These are phyloP conservation scores for Harringtonia aguacate DNA, from an alignment of 2,329 filamentous ascomycete genomes.

Conservation along the genomic window DNA sequence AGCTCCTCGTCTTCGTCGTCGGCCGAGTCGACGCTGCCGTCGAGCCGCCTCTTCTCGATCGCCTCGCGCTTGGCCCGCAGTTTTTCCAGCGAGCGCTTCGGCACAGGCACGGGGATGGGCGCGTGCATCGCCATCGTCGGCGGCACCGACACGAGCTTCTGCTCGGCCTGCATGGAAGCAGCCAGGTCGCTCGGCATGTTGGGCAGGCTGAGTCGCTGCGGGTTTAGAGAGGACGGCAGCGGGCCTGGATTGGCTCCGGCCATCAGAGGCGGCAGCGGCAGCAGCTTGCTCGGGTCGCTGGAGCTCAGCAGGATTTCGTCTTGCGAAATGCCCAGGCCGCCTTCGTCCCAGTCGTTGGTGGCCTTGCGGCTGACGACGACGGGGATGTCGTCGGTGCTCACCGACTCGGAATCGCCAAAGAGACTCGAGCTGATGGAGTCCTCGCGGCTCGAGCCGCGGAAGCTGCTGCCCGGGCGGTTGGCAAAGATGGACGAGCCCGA, in stretches of 20 bases:
- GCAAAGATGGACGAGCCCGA: slow-evolving; percentile 65
- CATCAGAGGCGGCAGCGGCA: neutral
- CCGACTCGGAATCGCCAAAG: slow-evolving; percentile 76
- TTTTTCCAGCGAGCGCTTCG: slow-evolving; percentile 61
- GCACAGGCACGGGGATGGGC: slow-evolving; percentile 28
- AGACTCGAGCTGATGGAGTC: slow-evolving; percentile 84
- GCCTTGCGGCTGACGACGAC: slow-evolving; percentile 62
- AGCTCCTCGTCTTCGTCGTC: slow-evolving; percentile 94
- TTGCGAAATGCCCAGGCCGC: slow-evolving; percentile 68
- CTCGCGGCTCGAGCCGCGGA: slow-evolving; percentile 69
- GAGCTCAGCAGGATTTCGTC: slow-evolving; percentile 32
- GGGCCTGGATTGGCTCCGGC: neutral
- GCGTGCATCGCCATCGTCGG: slow-evolving; percentile 41
- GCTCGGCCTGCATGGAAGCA: slow-evolving; percentile 24
- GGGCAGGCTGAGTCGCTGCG: neutral
- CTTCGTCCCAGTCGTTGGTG: slow-evolving; percentile 68
- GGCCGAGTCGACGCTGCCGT: slow-evolving; percentile 71
- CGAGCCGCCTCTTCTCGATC: slow-evolving; percentile 59
- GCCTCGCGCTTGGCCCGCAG: slow-evolving; percentile 65
- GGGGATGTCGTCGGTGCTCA: slow-evolving; percentile 66
- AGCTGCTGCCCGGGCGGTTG: slow-evolving; percentile 60
- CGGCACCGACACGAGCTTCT: slow-evolving; percentile 44
- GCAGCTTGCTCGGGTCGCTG: slow-evolving; percentile 16
- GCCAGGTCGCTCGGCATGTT: neutral
- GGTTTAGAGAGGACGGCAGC: neutral